Evolutionary conservation across 176 grass and related monocot species (phyloP).

Genomic region (Typha latifolia): DNA sequence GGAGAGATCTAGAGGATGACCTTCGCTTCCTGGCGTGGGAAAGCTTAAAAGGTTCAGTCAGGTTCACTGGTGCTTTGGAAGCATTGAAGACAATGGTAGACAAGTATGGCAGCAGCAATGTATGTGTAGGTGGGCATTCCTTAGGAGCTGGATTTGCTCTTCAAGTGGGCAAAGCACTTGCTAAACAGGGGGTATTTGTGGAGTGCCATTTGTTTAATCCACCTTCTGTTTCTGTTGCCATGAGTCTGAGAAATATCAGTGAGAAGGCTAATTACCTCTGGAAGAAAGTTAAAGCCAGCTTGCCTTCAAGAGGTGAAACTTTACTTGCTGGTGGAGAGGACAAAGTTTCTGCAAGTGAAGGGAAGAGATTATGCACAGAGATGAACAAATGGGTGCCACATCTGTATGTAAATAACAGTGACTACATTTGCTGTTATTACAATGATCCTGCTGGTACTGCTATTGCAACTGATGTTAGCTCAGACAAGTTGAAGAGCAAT

Average conservation of each 20-base stretch:
- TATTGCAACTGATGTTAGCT: conserved; percentile 7
- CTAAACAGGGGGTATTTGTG: conserved; percentile 51
- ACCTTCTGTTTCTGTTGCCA: conserved; percentile 61
- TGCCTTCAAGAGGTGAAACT: conserved; percentile 10
- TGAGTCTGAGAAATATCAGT: conserved; percentile 41
- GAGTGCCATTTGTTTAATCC: conserved; percentile 86
- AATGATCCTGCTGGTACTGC: conserved; percentile 19
- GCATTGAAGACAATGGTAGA: conserved; percentile 36
- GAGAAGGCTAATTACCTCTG: conserved; percentile 36
- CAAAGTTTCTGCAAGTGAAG: conserved; percentile 1
- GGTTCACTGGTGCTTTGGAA: conserved; percentile 55
- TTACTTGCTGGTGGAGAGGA: conserved; percentile 2
- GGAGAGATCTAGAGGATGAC: conserved; percentile 79
- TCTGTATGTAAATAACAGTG: conserved; percentile 59
- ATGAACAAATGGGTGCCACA: conserved; percentile 74
- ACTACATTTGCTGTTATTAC: conserved; percentile 85
- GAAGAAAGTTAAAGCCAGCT: conserved; percentile 24
- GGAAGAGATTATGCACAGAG: conserved; percentile 43
- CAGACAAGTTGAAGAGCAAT: conserved; percentile 27
- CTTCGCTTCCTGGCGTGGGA: conserved; percentile 54
- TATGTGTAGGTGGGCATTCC: conserved; percentile 70
- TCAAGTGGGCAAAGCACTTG: conserved; percentile 61
- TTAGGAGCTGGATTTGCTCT: conserved; percentile 62
- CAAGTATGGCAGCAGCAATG: conserved; percentile 43
- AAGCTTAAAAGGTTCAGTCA: conserved; percentile 64